Base-by-base conservation (phyloP, 139 green algal species). In the Asterochloris sp. region DNA sequence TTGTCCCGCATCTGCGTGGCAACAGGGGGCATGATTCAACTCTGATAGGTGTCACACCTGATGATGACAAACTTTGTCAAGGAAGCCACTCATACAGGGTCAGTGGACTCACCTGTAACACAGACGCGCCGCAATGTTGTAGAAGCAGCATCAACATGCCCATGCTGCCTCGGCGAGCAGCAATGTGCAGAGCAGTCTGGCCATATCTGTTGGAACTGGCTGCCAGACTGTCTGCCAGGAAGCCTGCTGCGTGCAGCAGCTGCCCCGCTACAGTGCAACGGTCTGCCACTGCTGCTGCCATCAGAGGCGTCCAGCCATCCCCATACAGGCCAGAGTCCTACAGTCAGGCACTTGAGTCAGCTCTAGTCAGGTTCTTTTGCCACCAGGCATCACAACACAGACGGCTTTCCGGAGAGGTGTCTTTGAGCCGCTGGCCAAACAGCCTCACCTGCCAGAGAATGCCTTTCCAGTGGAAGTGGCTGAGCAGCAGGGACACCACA, bases 271-370 rank as follows among this genome's bases (percentile, higher is more conserved):
- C 82, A 73, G 69, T n/a, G 28, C 64, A 69, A 0, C 83, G 82
- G 23, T 93, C 86, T 0, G 91, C 94, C 64, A 98, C 93, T 12
- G 92, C 90, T 12, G 95, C 93, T 0, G 95, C 95, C 88, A 96
- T 96, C 11, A 98, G 88, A 12, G 95, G 95, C 9, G 94, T 98
- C 95, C 95, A 98, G 12, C 88, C 87, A 82, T 97, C 94, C 2
- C 86, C 87, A 82, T 97, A 95, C 74, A 94, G 79, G 15, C n/a
- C 62, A 0, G 76, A 62, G 12, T 91, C 85, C 77, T 85, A n/a
- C n/a, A 83, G 10, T 1, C 28, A 78, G 38, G 47, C 60, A 14
- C 11, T 17, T 23, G 2, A 21, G 54, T 13, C 54, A n/a, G 60
- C 14, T 47, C 21, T 8, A 80, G 21, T 17, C 10, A 54, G 38